phyloP scores from a whole-genome alignment of 441 rosid genomes.

The Erodium moschatum region DNA sequence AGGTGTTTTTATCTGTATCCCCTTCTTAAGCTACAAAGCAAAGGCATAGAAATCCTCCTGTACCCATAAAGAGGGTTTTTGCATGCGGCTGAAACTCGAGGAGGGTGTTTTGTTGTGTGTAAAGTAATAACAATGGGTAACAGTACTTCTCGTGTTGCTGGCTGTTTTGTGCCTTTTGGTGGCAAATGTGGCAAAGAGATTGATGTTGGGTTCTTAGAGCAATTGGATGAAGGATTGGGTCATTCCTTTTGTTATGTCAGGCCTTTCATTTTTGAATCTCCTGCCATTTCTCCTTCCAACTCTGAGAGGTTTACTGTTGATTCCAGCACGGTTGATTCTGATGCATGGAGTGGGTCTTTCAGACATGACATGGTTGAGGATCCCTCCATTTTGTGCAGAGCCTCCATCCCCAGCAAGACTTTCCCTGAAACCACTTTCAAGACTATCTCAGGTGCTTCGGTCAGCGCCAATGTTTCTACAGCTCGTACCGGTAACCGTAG shows the following conservation, averaged over 20 bases:
- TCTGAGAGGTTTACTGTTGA: slow-evolving; percentile 91
- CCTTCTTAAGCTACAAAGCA: slow-evolving; percentile 36
- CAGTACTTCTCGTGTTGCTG: slow-evolving; percentile 90
- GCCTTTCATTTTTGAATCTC: slow-evolving; percentile 74
- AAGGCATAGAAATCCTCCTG: slow-evolving; percentile 35
- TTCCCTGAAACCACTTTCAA: slow-evolving; percentile 79
- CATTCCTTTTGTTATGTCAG: slow-evolving; percentile 91
- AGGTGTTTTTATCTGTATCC: slow-evolving; percentile 37
- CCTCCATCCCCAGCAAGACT: slow-evolving; percentile 32
- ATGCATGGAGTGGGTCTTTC: slow-evolving; percentile 74
- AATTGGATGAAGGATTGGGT: slow-evolving; percentile 87
- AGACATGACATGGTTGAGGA: slow-evolving; percentile 71
- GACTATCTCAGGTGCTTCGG: slow-evolving; percentile 90
- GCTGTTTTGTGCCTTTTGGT: slow-evolving; percentile 75
- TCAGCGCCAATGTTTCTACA: slow-evolving; percentile 89
- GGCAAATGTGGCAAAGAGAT: slow-evolving; percentile 53
- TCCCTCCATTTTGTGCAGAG: slow-evolving; percentile 43
- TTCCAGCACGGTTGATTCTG: slow-evolving; percentile 87
- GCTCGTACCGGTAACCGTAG: slow-evolving; percentile 79
- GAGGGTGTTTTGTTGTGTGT: background rate
- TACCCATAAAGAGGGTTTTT: background rate
- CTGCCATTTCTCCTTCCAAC: slow-evolving; percentile 77
- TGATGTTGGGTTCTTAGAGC: slow-evolving; percentile 76
- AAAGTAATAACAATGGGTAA: slow-evolving; percentile 50
- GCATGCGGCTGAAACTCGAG: background rate